phyloP scores from a whole-genome alignment of 768 basidiomycete genomes.

The Tricholomella constricta region DNA sequence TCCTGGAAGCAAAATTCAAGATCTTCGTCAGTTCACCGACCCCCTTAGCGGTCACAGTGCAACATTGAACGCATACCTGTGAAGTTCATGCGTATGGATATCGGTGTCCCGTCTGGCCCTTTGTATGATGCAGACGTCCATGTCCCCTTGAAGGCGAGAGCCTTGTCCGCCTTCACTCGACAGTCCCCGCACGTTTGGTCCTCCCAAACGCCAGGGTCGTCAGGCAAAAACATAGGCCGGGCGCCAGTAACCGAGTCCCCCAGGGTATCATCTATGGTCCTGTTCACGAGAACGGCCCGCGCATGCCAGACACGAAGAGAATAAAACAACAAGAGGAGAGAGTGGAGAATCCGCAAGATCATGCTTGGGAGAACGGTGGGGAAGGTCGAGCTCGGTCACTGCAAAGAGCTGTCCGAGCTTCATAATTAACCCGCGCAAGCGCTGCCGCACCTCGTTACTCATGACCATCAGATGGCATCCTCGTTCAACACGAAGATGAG shows the following conservation, averaged over 20 bases:
- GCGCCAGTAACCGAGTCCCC: constrained; percentile 31
- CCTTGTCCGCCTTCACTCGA: constrained; percentile 10
- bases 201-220: constrained; percentile 13
- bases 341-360: not conserved
- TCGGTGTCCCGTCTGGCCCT: constrained; percentile 8
- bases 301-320: not conserved
- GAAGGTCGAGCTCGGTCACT: too few relatives aligned
- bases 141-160: constrained; percentile 14
- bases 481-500: too few relatives aligned
- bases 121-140: constrained; percentile 24
- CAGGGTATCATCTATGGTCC: constrained; percentile 38
- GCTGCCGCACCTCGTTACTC: too few relatives aligned
- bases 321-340: not conserved
- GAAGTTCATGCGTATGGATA: constrained; percentile 16
- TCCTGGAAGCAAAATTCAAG: constrained; percentile 23
- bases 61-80: constrained; percentile 1
- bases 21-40: too few relatives aligned
- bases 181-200: constrained; percentile 11
- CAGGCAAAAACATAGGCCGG: constrained; percentile 27
- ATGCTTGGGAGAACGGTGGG: not conserved
- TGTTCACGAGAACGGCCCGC: constrained; percentile 16
- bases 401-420: too few relatives aligned
- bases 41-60: too few relatives aligned
- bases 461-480: too few relatives aligned
- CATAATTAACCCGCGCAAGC: too few relatives aligned